phyloP scores from a whole-genome alignment of 2,329 filamentous ascomycete genomes.

The Phialophora verrucosa region DNA sequence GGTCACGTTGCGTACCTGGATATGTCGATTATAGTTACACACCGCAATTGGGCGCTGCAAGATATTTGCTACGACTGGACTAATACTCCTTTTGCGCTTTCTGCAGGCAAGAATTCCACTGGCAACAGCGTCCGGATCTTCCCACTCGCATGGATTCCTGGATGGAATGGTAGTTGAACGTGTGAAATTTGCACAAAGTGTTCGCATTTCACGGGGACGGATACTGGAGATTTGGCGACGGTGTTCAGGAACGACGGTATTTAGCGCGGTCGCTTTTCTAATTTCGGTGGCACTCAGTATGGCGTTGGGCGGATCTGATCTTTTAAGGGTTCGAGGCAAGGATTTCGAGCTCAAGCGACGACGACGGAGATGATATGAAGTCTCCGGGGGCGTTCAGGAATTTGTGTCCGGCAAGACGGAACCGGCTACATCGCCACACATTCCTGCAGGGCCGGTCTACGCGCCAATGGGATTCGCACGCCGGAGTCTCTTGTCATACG shows the following conservation, averaged over 20 bases:
- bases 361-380: not conserved
- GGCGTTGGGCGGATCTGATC: not conserved
- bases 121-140: slow-evolving; percentile 27
- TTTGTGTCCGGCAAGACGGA: slow-evolving; percentile 6
- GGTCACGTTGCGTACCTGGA: not conserved
- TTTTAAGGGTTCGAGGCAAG: not conserved
- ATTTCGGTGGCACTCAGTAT: not conserved
- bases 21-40: slow-evolving; percentile 16
- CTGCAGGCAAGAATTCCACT: slow-evolving; percentile 33
- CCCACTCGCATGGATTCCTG: slow-evolving; percentile 25
- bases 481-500: not conserved
- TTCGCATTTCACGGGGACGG: not conserved
- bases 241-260: not conserved
- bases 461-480: not conserved
- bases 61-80: slow-evolving; percentile 30
- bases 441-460: not conserved
- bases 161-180: slow-evolving; percentile 29
- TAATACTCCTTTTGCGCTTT: slow-evolving; percentile 22
- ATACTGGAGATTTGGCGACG: slow-evolving; percentile 2
- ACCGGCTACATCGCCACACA: not conserved
- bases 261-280: not conserved
- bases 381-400: not conserved
- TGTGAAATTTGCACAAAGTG: not conserved
- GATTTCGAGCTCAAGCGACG: not conserved
- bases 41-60: slow-evolving; percentile 3